Evolutionary conservation across 495 filamentous ascomycete species (phyloP).

Genomic region (Penicillium salamii): DNA sequence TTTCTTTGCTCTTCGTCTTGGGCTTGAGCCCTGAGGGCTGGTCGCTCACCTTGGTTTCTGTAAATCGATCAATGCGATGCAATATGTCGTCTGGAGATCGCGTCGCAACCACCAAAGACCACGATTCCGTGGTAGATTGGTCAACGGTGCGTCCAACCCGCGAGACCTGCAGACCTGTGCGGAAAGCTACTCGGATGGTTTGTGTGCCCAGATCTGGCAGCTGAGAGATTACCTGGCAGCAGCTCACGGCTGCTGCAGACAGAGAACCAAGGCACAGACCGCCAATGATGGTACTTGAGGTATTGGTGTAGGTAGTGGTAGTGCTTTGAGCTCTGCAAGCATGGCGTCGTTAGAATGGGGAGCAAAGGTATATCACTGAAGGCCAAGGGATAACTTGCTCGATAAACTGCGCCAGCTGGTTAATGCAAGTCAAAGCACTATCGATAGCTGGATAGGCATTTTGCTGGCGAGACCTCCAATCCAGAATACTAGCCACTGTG

Average conservation of each 20-base stretch:
- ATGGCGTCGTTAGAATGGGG: neutral
- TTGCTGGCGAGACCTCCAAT: neutral
- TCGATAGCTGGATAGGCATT: neutral
- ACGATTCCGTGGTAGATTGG: conserved; percentile 14
- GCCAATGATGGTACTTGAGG: too few species aligned
- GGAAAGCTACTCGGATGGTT: conserved; percentile 6
- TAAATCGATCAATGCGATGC: conserved; percentile 14
- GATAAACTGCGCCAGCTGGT: neutral
- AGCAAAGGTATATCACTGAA: neutral
- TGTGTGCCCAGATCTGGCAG: neutral
- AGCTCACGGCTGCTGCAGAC: too few species aligned
- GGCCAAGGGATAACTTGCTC: neutral
- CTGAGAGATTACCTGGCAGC: too few species aligned
- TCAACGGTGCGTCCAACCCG: neutral
- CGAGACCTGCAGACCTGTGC: neutral
- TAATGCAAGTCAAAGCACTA: neutral
- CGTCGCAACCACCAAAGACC: conserved; percentile 27
- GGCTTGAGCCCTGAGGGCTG: conserved; percentile 52
- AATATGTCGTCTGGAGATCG: conserved; percentile 14
- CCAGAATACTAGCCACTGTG: neutral
- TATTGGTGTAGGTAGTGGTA: neutral
- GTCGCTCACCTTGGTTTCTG: conserved; percentile 41
- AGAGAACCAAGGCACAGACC: too few species aligned
- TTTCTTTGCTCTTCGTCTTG: too few species aligned
- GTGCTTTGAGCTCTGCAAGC: neutral